Conservation (phyloP, 257 asterid genomes). For the Solanum clarkiae region DNA sequence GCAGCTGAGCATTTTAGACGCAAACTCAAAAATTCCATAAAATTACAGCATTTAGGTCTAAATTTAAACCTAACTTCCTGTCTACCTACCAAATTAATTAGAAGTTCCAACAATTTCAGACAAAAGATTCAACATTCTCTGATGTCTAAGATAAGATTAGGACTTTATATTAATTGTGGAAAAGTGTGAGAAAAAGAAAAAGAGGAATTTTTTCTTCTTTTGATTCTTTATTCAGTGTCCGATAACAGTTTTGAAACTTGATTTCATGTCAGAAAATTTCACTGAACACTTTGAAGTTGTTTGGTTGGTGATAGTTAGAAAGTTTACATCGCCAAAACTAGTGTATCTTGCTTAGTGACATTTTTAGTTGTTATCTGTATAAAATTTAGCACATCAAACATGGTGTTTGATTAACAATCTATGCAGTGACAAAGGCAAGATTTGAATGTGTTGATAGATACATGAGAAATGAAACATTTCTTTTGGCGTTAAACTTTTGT, state of each 20-base stretch:
- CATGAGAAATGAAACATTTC: no score
- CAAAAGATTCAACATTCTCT: background rate
- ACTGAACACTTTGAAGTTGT: background rate
- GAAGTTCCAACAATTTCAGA: background rate
- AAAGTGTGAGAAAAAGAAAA: background rate
- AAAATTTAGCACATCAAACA: background rate
- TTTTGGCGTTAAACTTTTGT: no score
- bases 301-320: background rate
- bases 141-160: background rate
- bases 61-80: background rate
- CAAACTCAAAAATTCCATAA: background rate
- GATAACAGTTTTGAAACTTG: background rate
- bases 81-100: background rate
- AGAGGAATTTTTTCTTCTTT: no score
- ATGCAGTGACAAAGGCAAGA: no score
- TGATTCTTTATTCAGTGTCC: background rate
- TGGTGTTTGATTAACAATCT: background rate
- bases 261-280: background rate
- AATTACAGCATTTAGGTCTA: background rate
- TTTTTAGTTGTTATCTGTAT: background rate
- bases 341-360: background rate
- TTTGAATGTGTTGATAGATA: no score
- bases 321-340: background rate
- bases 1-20: background rate
- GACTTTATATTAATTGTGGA: background rate